A percentile compares a stretch with the other conserved stretches of the same genome.
Evolutionary conservation across 495 filamentous ascomycete genomes (phyloP).

Genomic region (Neurospora discreta): DNA sequence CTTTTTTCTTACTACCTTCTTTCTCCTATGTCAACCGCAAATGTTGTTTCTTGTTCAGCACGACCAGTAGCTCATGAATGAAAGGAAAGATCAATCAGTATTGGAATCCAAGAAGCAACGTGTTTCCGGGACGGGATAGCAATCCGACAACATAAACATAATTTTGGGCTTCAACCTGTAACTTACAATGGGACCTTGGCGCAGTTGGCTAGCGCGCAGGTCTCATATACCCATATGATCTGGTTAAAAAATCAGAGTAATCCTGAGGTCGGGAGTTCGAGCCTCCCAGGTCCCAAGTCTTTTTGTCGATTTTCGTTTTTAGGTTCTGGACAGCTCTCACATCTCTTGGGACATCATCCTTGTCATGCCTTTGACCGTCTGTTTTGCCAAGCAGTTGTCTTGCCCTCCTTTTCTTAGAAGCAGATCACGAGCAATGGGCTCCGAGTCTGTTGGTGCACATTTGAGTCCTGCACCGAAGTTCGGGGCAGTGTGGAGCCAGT

Average conservation of each 20-base stretch:
- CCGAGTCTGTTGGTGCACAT: not conserved
- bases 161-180: no score
- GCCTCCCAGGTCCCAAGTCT: slow-evolving; percentile 8
- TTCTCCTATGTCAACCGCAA: not conserved
- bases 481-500: not conserved
- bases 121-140: not conserved
- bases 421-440: not conserved
- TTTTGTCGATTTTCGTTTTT: not conserved
- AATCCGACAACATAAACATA: not conserved
- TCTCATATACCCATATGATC: slow-evolving; percentile 11
- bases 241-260: slow-evolving; percentile 9
- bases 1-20: not conserved
- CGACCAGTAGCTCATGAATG: not conserved
- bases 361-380: not conserved
- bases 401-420: not conserved
- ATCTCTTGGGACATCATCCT: not conserved
- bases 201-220: slow-evolving; percentile 13
- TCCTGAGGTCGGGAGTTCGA: slow-evolving; percentile 15
- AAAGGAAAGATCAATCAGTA: not conserved
- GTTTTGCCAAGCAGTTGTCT: not conserved
- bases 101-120: not conserved
- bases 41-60: not conserved
- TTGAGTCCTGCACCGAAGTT: not conserved
- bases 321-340: not conserved
- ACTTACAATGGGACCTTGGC: slow-evolving; percentile 5